These are phyloP conservation scores for Podospora comata DNA, from an alignment of 495 filamentous ascomycete species.

Conservation along the genomic window DNA sequence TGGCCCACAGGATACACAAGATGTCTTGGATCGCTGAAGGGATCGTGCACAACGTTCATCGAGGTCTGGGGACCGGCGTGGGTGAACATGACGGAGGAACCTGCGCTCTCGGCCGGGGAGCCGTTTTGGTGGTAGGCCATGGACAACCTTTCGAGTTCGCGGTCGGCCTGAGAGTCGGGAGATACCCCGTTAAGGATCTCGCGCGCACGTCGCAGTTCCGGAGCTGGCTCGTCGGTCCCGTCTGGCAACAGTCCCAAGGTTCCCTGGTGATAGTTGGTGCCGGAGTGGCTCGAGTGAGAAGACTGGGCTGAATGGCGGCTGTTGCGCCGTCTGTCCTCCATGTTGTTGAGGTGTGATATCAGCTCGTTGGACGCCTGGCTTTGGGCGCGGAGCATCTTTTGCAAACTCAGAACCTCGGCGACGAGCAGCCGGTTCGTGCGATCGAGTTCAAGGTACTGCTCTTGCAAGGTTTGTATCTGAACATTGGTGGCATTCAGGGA, in stretches of 20 bases:
- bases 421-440: slow-evolving; percentile 83
- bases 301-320: slow-evolving; percentile 43
- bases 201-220: slow-evolving; percentile 82
- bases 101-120: slow-evolving; percentile 46
- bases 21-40: slow-evolving; percentile 67
- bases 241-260: slow-evolving; percentile 39
- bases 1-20: slow-evolving; percentile 89
- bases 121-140: slow-evolving; percentile 63
- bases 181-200: slow-evolving; percentile 80
- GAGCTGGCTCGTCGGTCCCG: slow-evolving; percentile 65
- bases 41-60: slow-evolving; percentile 43
- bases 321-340: slow-evolving; percentile 44
- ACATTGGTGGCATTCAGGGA: slow-evolving; percentile 88
- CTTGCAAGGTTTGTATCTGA: slow-evolving; percentile 80
- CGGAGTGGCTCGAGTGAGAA: slow-evolving; percentile 36
- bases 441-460: slow-evolving; percentile 78
- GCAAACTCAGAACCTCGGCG: slow-evolving; percentile 80
- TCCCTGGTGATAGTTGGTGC: slow-evolving; percentile 30
- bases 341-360: slow-evolving; percentile 49
- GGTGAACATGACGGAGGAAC: slow-evolving; percentile 44
- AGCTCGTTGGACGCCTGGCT: slow-evolving; percentile 50
- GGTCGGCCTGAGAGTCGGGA: slow-evolving; percentile 73
- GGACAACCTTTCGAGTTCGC: slow-evolving; percentile 72
- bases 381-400: slow-evolving; percentile 83
- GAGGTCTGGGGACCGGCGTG: slow-evolving; percentile 33